Percentiles rank a stretch among this genome's conserved stretches.
These are phyloP conservation scores for Penicillium rolfsii DNA, from an alignment of 2,329 filamentous ascomycete genomes.

Conservation along the genomic window DNA sequence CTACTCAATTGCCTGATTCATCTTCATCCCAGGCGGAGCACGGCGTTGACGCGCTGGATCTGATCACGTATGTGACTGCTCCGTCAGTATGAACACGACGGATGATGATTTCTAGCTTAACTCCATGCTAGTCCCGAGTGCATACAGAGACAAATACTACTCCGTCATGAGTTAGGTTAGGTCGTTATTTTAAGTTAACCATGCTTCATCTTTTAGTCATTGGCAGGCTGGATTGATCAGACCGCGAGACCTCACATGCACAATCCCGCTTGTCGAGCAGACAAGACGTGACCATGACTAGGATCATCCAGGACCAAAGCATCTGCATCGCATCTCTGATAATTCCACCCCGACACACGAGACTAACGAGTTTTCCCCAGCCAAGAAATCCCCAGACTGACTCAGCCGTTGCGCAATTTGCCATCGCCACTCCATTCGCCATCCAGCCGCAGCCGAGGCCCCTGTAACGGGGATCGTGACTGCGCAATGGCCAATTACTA, in stretches of 20 bases:
- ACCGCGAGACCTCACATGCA: neutral
- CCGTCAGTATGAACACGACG: too few relatives aligned
- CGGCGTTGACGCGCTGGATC: neutral
- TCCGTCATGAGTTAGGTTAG: too few relatives aligned
- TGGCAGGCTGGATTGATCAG: neutral
- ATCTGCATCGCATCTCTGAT: neutral
- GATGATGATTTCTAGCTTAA: neutral
- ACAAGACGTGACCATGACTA: neutral
- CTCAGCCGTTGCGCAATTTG: neutral
- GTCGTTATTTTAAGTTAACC: too few relatives aligned
- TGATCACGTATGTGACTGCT: neutral
- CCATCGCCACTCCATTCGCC: neutral
- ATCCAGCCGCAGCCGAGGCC: conserved; percentile 1
- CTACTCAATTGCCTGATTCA: neutral
- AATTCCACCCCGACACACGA: neutral
- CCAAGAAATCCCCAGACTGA: neutral
- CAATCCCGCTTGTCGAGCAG: neutral
- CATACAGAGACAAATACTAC: too few relatives aligned
- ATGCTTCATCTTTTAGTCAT: neutral
- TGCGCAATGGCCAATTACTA: neutral
- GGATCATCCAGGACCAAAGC: neutral
- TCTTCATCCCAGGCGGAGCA: neutral
- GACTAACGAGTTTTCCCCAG: neutral
- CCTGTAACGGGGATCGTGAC: too few relatives aligned
- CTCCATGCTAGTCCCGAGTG: neutral